These are phyloP conservation scores for Xylariaceae sp. DNA, from an alignment of 2,329 filamentous ascomycete species.

Conservation along the genomic window DNA sequence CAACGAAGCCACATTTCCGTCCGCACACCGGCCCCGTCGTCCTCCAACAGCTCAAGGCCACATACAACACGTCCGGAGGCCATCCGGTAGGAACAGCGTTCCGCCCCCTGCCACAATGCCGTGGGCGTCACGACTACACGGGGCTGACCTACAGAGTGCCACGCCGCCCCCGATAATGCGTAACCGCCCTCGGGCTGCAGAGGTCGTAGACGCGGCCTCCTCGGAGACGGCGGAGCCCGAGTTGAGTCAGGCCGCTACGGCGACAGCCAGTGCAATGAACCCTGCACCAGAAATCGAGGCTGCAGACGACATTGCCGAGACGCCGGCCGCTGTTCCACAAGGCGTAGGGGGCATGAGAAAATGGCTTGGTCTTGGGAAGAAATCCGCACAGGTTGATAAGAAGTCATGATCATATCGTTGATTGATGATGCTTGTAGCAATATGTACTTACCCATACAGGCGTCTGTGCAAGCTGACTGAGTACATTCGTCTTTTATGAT, in stretches of 20 bases:
- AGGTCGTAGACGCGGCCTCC: slow-evolving; percentile 1
- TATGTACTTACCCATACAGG: slow-evolving; percentile 10
- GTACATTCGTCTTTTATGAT: too few relatives aligned
- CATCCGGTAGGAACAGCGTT: slow-evolving; percentile 25
- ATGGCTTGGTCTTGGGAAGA: slow-evolving; percentile 28
- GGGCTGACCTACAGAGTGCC: slow-evolving; percentile 43
- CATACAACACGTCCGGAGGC: slow-evolving; percentile 8
- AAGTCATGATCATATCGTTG: too few relatives aligned
- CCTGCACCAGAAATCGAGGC: slow-evolving; percentile 12
- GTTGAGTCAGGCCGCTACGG: slow-evolving; percentile 7
- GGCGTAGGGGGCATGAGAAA: slow-evolving; percentile 21
- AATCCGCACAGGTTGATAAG: slow-evolving; percentile 20
- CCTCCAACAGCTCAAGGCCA: slow-evolving; percentile 4
- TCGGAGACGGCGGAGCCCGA: slow-evolving; percentile 2
- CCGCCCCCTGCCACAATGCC: slow-evolving; percentile 27
- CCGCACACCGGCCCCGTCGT: slow-evolving; percentile 11
- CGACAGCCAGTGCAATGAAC: slow-evolving; percentile 8
- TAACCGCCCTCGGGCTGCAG: slow-evolving; percentile 28
- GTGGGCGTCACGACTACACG: slow-evolving; percentile 32
- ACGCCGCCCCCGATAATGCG: slow-evolving; percentile 54
- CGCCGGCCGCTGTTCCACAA: slow-evolving; percentile 5
- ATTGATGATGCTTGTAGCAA: slow-evolving; percentile 2
- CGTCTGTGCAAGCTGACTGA: too few relatives aligned
- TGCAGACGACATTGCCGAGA: slow-evolving; percentile 1
- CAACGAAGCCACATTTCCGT: slow-evolving; percentile 18